A percentile compares a stretch with the other conserved stretches of the same genome.
phyloP scores from a whole-genome alignment of 441 rosid species.

The Daphne laureola region DNA sequence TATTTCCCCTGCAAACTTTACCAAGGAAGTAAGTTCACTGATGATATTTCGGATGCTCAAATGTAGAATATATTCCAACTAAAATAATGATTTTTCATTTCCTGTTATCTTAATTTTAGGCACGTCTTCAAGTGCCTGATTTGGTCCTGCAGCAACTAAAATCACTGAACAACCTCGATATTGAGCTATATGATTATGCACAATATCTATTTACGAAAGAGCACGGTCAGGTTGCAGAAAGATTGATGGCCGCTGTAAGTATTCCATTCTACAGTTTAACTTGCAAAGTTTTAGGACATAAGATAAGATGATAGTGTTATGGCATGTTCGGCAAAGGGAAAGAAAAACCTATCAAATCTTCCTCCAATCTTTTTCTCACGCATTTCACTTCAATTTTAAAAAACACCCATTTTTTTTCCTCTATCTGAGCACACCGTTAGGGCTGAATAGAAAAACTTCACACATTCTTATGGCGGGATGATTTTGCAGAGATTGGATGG shows the following conservation, averaged over 20 bases:
- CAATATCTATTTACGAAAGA: slow-evolving; percentile 58
- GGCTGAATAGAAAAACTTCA: too few relatives aligned
- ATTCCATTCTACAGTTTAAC: slow-evolving; percentile 3
- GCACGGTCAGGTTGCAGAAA: slow-evolving; percentile 25
- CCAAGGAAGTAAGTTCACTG: slow-evolving; percentile 52
- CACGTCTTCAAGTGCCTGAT: slow-evolving; percentile 46
- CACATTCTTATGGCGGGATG: slow-evolving; percentile 4
- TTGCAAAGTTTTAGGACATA: slow-evolving; percentile 6
- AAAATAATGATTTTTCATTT: background rate
- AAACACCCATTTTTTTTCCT: too few relatives aligned
- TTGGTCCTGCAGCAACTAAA: slow-evolving; percentile 56
- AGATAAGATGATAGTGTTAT: too few relatives aligned
- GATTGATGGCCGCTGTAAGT: slow-evolving; percentile 33
- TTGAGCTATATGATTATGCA: slow-evolving; percentile 81
- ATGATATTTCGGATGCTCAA: background rate
- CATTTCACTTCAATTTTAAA: too few relatives aligned
- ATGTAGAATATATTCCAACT: too few relatives aligned
- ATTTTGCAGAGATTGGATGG: slow-evolving; percentile 35
- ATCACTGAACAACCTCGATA: slow-evolving; percentile 66
- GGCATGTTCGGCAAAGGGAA: too few relatives aligned
- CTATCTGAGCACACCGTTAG: too few relatives aligned
- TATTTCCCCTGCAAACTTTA: slow-evolving; percentile 84
- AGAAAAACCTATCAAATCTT: too few relatives aligned
- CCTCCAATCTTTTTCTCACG: too few relatives aligned
- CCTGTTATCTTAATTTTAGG: slow-evolving; percentile 36